Base-by-base conservation (phyloP, 176 grass and related monocot genomes). In the Juncus effusus region DNA sequence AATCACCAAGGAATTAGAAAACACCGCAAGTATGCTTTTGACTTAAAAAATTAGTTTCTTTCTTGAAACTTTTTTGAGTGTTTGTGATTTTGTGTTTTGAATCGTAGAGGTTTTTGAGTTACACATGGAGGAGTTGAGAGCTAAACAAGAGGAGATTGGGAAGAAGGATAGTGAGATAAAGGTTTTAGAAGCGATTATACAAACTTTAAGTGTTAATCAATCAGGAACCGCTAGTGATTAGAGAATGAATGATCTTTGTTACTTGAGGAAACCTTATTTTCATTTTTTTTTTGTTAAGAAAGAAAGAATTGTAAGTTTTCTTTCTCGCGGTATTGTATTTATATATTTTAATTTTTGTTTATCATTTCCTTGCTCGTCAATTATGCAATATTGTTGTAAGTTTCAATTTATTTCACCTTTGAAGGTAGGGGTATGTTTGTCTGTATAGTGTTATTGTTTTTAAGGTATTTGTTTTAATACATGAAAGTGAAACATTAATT, bases 151-250 rank as follows among this genome's bases (percentile, higher is more conserved):
- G 72, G 93, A 92, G 72, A 97, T 97, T 45, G 72, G 85, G 2
- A 92, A 92, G 88, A 92, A 83, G 67, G 77, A 89, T 49, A 76
- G 88, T 11, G 88, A 92, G 51, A 97, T 97, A 69, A 97, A 97
- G 69, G 77, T 97, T 64, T 76, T 97, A 54, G 88, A 97, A 84
- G 93, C 93, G 53, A 97, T 92, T 56, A 92, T 97, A 77, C 83
- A 76, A 69, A 97, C 88, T 51, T 54, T 97, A 38, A 86, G 93
- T 89, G 82, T 14, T 65, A 88, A 83, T 83, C 84, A 86, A 67
- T 77, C 75, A 13, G 78, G 72, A 55, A 65, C 53, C 60, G 76
- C 83, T 41, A 82, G 74, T 13, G 78, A 28, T 28, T 28, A 28
- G 19, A 28, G 19, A 28, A 28, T 28, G 19, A 78, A 52, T 87